phyloP scores from a whole-genome alignment of 2,329 filamentous ascomycete species.

The Periglandula ipomoeae region DNA sequence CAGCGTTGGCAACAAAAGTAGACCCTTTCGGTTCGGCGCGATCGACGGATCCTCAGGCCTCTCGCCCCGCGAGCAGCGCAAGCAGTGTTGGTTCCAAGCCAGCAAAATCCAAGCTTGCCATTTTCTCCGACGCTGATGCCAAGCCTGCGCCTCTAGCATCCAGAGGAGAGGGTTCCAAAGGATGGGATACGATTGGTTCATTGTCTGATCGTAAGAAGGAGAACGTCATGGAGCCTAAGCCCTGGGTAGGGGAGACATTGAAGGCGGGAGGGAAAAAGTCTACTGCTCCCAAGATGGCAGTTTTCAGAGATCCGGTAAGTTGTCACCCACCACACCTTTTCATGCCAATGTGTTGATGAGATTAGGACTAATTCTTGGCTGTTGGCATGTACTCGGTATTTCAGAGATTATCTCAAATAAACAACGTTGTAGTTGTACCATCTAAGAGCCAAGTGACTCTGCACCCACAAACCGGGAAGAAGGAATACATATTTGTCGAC shows the following conservation, averaged over 20 bases:
- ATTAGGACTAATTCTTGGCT: slow-evolving; percentile 82
- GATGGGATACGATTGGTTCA: slow-evolving; percentile 89
- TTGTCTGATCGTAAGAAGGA: slow-evolving; percentile 88
- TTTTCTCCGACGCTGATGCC: slow-evolving; percentile 74
- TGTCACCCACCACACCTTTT: slow-evolving; percentile 21
- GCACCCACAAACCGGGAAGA: slow-evolving; percentile 74
- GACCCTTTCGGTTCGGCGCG: slow-evolving; percentile 66
- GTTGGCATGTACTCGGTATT: slow-evolving; percentile 31
- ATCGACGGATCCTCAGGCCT: slow-evolving; percentile 56
- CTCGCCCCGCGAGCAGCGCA: slow-evolving; percentile 38
- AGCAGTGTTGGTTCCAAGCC: slow-evolving; percentile 49
- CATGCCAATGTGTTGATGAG: slow-evolving; percentile 68
- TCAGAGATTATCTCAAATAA: slow-evolving; percentile 52
- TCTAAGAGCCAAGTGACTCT: slow-evolving; percentile 67
- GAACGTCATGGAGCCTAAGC: slow-evolving; percentile 75
- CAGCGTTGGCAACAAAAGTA: slow-evolving; percentile 74
- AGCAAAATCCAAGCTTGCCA: slow-evolving; percentile 72
- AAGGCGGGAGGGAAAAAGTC: slow-evolving; percentile 78
- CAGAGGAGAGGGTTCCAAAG: slow-evolving; percentile 49
- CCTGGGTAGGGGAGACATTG: slow-evolving; percentile 87
- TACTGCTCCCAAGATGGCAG: slow-evolving; percentile 66
- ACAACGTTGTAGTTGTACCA: slow-evolving; percentile 61
- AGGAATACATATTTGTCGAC: slow-evolving; percentile 81
- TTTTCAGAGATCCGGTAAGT: slow-evolving; percentile 91
- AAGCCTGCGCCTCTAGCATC: slow-evolving; percentile 47